A percentile compares a stretch with the other conserved stretches of the same genome.
Conservation (phyloP, 306 rosid species). For the Mimosa bimucronata region DNA sequence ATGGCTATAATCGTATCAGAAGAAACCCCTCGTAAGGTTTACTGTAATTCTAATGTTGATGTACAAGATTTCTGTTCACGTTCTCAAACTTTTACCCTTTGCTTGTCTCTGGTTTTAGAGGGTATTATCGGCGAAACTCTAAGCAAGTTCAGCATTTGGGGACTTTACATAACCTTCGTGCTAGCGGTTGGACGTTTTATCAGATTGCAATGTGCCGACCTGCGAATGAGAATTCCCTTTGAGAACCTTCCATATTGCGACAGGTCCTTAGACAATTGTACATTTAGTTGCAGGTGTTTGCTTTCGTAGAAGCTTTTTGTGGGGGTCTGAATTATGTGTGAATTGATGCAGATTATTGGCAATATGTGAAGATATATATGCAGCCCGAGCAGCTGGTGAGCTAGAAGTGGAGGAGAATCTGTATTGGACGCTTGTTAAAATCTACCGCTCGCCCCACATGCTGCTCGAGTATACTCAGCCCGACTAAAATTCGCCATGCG, state of each 20-base stretch:
- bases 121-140: constrained; percentile 97
- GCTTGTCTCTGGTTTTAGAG: constrained; percentile 58
- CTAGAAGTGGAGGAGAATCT: constrained; percentile 94
- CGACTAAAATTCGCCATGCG: constrained; percentile 44
- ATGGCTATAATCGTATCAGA: constrained; percentile 83
- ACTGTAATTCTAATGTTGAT: too few relatives aligned
- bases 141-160: constrained; percentile 99
- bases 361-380: constrained; percentile 93
- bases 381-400: constrained; percentile 98
- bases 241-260: constrained; percentile 98
- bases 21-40: constrained; percentile 60
- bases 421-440: constrained; percentile 95
- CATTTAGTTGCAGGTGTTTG: too few relatives aligned
- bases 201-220: constrained; percentile 94
- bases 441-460: constrained; percentile 96
- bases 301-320: too few relatives aligned
- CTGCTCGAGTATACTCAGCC: constrained; percentile 87
- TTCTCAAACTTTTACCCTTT: neutral
- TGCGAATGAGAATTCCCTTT: constrained; percentile 95
- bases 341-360: constrained; percentile 75
- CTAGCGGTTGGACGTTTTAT: constrained; percentile 99
- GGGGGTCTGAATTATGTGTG: neutral
- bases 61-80: neutral
- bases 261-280: constrained; percentile 51
- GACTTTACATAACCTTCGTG: constrained; percentile 96